These are phyloP conservation scores for Sodiomyces alkalinus DNA, from an alignment of 2,329 filamentous ascomycete genomes.

Conservation along the genomic window DNA sequence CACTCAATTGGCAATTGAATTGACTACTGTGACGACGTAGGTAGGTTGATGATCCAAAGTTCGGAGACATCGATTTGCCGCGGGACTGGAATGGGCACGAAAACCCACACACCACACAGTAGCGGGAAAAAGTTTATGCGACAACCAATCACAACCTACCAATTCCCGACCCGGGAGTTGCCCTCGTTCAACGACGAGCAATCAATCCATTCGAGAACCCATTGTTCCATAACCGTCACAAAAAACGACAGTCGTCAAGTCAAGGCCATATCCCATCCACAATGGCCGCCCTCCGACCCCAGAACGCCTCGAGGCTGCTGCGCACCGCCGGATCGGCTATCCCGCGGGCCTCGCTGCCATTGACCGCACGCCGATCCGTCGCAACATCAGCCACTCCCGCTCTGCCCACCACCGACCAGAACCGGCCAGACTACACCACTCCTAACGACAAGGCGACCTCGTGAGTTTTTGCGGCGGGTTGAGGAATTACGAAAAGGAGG, in stretches of 20 bases:
- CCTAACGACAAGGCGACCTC: constrained; percentile 80
- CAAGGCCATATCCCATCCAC: too few relatives aligned
- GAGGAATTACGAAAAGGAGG: too few relatives aligned
- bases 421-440: constrained; percentile 69
- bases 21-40: constrained; percentile 4
- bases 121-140: constrained; percentile 29
- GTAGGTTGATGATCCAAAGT: constrained; percentile 6
- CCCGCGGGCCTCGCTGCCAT: constrained; percentile 21
- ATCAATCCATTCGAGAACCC: too few relatives aligned
- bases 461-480: constrained; percentile 31
- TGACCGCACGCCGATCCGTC: constrained; percentile 32
- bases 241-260: too few relatives aligned
- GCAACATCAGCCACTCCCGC: constrained; percentile 22
- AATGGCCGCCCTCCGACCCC: constrained; percentile 54
- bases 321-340: constrained; percentile 25
- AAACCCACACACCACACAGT: too few relatives aligned
- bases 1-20: constrained; percentile 8
- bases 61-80: constrained; percentile 7
- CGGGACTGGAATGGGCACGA: constrained; percentile 32
- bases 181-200: constrained; percentile 1
- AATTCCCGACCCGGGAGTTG: constrained; percentile 10
- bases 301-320: constrained; percentile 35
- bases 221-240: too few relatives aligned
- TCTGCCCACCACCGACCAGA: constrained; percentile 27
- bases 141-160: constrained; percentile 23